These are phyloP conservation scores for Daedaleopsis nitida DNA, from an alignment of 768 basidiomycete species.

Conservation along the genomic window DNA sequence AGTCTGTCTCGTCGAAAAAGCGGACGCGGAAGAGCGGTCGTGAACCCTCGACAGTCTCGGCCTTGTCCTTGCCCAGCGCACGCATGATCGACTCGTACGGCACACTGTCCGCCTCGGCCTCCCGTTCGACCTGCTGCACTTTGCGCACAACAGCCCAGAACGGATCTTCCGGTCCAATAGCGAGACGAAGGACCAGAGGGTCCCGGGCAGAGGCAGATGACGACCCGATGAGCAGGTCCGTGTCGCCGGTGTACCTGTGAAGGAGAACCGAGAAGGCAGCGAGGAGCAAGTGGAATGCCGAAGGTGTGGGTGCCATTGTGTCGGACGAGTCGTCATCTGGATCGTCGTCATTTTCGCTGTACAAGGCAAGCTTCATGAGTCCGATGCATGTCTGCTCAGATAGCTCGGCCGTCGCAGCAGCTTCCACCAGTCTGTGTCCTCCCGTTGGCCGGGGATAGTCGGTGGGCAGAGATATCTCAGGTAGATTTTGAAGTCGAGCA, in stretches of 20 bases:
- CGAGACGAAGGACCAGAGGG: slow-evolving; percentile 82
- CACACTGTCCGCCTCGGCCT: slow-evolving; percentile 79
- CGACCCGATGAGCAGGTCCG: slow-evolving; percentile 88
- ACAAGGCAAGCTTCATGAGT: slow-evolving; percentile 80
- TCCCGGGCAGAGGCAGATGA: slow-evolving; percentile 75
- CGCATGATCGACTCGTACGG: slow-evolving; percentile 79
- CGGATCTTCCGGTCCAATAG: slow-evolving; percentile 81
- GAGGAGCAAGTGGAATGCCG: slow-evolving; percentile 89
- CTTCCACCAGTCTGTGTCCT: slow-evolving; percentile 79
- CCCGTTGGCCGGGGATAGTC: slow-evolving; percentile 89
- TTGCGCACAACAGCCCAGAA: slow-evolving; percentile 88
- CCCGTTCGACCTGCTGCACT: slow-evolving; percentile 79
- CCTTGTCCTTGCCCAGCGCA: slow-evolving; percentile 66
- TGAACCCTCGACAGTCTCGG: slow-evolving; percentile 53
- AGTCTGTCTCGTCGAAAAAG: slow-evolving; percentile 93
- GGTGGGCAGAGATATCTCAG: slow-evolving; percentile 90
- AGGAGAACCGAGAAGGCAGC: slow-evolving; percentile 91
- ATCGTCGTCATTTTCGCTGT: slow-evolving; percentile 63
- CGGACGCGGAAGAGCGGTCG: slow-evolving; percentile 86
- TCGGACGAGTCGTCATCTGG: slow-evolving; percentile 36
- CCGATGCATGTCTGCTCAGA: slow-evolving; percentile 75
- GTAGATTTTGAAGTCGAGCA: slow-evolving; percentile 73
- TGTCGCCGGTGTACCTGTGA: slow-evolving; percentile 95
- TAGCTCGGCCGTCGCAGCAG: slow-evolving; percentile 71
- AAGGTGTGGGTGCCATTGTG: slow-evolving; percentile 60